Evolutionary conservation across 306 rosid species (phyloP).

Genomic region (Neltuma alba): DNA sequence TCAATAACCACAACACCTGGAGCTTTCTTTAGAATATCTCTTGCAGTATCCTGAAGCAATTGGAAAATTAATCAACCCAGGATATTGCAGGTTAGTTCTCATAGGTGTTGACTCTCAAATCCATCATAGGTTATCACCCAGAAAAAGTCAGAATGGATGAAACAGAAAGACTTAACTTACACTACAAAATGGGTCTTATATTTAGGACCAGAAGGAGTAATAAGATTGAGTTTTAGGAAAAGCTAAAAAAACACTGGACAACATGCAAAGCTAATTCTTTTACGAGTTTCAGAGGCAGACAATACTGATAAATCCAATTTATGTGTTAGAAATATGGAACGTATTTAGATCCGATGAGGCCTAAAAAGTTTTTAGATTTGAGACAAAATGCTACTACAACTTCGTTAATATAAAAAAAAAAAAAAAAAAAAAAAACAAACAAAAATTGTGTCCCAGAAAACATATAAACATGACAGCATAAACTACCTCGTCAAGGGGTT

Average conservation of each 20-base stretch:
- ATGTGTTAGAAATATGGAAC: background rate
- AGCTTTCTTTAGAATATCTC: conserved; percentile 78
- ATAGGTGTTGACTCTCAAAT: conserved; percentile 13
- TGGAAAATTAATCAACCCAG: conserved; percentile 16
- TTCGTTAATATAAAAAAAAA: background rate
- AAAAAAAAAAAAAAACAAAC: too few relatives aligned
- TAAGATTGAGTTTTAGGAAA: background rate
- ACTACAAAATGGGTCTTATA: too few relatives aligned
- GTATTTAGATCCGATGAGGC: background rate
- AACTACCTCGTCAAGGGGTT: conserved; percentile 87
- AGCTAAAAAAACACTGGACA: background rate
- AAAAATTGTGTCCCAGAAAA: background rate
- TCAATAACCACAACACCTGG: conserved; percentile 92
- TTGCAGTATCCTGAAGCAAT: conserved; percentile 68
- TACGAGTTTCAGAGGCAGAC: background rate
- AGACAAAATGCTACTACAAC: background rate
- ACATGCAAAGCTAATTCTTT: background rate
- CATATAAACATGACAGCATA: conserved; percentile 4
- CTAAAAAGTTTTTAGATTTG: background rate
- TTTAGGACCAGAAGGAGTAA: too few relatives aligned
- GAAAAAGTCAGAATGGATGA: background rate
- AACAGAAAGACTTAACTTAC: background rate
- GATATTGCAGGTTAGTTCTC: conserved; percentile 13
- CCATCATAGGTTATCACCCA: background rate
- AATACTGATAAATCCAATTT: background rate